Percentiles rank a stretch among this genome's conserved stretches.
These are phyloP conservation scores for Kalmusia sp. DNA, from an alignment of 2,329 filamentous ascomycete genomes.

Conservation along the genomic window DNA sequence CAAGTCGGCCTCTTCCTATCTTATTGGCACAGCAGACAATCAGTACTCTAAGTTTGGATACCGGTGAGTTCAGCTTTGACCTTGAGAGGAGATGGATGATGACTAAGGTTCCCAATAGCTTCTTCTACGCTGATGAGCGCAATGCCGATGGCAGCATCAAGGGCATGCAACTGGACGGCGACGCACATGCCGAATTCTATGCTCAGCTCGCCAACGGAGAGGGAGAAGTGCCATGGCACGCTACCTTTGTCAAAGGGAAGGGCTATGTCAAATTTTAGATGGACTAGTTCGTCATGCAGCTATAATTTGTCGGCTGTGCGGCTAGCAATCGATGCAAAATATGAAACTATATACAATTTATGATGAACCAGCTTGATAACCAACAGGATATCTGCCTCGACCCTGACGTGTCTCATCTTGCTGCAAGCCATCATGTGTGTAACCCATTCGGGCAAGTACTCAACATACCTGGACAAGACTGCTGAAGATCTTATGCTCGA, in stretches of 20 bases:
- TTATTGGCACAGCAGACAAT: constrained; percentile 44
- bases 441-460: too few species aligned
- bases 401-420: too few species aligned
- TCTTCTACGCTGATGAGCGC: constrained; percentile 60
- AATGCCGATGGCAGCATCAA: constrained; percentile 47
- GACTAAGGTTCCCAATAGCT: constrained; percentile 38
- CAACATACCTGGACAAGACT: too few species aligned
- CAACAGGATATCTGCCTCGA: too few species aligned
- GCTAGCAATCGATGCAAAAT: not conserved
- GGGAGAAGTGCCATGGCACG: constrained; percentile 41
- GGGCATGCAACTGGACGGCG: constrained; percentile 35
- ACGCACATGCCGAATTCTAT: constrained; percentile 47
- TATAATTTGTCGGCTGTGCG: not conserved
- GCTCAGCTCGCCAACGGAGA: constrained; percentile 34
- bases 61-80: constrained; percentile 34
- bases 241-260: constrained; percentile 46
- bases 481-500: too few species aligned
- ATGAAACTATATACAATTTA: too few species aligned
- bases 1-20: constrained; percentile 49
- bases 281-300: constrained; percentile 15
- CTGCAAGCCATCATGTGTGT: too few species aligned
- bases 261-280: constrained; percentile 34
- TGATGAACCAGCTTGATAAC: too few species aligned
- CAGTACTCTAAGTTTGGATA: constrained; percentile 46
- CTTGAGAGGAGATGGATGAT: not conserved